A percentile compares a stretch with the other conserved stretches of the same genome.
Evolutionary conservation across 306 rosid species (phyloP).

Genomic region (Medicago lupulina): DNA sequence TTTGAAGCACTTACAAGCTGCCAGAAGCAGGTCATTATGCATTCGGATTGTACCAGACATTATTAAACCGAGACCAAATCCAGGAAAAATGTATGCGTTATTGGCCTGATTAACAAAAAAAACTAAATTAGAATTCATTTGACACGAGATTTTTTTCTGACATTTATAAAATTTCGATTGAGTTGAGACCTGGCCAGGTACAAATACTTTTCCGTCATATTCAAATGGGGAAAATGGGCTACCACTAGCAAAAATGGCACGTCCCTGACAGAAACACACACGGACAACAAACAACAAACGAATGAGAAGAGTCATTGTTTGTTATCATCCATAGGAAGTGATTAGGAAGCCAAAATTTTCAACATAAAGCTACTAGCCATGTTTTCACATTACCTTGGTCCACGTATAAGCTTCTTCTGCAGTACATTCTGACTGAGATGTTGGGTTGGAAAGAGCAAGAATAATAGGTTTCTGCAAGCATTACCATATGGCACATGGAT

Average conservation of each 20-base stretch:
- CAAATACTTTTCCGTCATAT: slow-evolving; percentile 69
- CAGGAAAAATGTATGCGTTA: slow-evolving; percentile 96
- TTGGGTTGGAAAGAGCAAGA: slow-evolving; percentile 57
- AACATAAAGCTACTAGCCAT: background rate
- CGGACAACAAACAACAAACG: slow-evolving; percentile 11
- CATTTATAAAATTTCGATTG: background rate
- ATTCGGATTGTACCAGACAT: slow-evolving; percentile 94
- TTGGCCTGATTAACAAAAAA: slow-evolving; percentile 64
- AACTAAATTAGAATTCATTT: slow-evolving; percentile 35
- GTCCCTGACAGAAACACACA: slow-evolving; percentile 60
- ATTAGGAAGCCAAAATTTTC: background rate
- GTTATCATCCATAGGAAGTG: background rate
- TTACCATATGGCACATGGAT: slow-evolving; percentile 20
- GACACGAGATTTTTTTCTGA: background rate
- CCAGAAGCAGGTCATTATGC: slow-evolving; percentile 88
- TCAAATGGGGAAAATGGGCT: slow-evolving; percentile 90
- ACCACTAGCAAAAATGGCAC: slow-evolving; percentile 86
- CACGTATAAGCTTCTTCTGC: slow-evolving; percentile 61
- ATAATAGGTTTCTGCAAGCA: slow-evolving; percentile 51
- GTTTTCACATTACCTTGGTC: slow-evolving; percentile 48
- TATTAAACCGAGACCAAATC: slow-evolving; percentile 85
- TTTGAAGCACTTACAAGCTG: slow-evolving; percentile 79
- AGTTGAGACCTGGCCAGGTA: slow-evolving; percentile 84
- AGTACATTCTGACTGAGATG: slow-evolving; percentile 60
- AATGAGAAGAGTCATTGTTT: background rate